Evolutionary conservation across 345 rosid species (phyloP).

Genomic region (Populus nigra): DNA sequence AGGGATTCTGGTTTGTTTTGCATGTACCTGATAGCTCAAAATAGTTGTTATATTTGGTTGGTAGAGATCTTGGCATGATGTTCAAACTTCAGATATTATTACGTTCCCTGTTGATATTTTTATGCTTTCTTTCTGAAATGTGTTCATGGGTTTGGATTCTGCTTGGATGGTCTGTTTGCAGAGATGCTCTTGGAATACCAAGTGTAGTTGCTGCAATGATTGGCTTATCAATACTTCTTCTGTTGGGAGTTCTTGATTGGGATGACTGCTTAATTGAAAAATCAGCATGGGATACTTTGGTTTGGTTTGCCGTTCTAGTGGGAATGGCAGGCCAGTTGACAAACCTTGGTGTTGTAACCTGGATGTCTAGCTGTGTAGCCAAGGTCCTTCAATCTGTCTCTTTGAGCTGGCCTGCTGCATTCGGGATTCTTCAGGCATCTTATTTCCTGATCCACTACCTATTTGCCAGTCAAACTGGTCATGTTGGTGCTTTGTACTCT

Average conservation of each 20-base stretch:
- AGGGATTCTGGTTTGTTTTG: too few relatives aligned
- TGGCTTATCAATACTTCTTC: constrained; percentile 77
- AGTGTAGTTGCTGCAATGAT: constrained; percentile 98
- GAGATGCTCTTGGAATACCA: constrained; percentile 76
- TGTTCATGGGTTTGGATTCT: not conserved
- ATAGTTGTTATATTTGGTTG: too few relatives aligned
- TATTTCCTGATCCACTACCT: constrained; percentile 91
- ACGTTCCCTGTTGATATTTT: not conserved
- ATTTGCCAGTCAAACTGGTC: constrained; percentile 97
- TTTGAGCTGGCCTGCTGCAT: constrained; percentile 89
- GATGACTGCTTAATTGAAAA: constrained; percentile 92
- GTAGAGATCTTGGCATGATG: not conserved
- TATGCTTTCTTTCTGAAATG: not conserved
- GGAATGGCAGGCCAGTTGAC: constrained; percentile 97
- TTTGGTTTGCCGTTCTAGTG: constrained; percentile 92
- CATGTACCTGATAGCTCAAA: too few relatives aligned
- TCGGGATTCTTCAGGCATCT: constrained; percentile 82
- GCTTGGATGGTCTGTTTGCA: constrained; percentile 33
- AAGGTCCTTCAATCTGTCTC: constrained; percentile 63
- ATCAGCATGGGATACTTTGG: constrained; percentile 96
- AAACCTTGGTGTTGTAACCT: constrained; percentile 72
- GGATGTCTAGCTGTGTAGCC: constrained; percentile 86
- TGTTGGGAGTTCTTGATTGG: constrained; percentile 92
- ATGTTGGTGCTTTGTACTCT: constrained; percentile 90
- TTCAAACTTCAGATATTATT: not conserved